Base-by-base conservation (phyloP, 1,139 yeast species). In the Geotrichum restrictum region DNA sequence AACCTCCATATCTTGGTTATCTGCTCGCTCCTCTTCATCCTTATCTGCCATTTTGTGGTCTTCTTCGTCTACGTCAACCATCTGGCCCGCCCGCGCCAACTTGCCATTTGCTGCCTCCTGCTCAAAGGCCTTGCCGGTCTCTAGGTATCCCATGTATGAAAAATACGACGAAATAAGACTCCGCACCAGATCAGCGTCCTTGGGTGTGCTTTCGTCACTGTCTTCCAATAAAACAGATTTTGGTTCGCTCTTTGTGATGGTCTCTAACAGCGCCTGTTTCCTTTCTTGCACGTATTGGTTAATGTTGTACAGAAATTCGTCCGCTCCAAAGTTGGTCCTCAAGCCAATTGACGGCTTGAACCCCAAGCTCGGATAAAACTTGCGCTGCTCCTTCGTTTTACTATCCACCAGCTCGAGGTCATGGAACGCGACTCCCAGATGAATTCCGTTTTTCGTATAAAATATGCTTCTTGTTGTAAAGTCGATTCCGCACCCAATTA, bases 401-500 rank as follows among this genome's bases (percentile, higher is more conserved):
- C 18, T 21, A 21, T 40, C 45, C n/a, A 22, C 14, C 16, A 27
- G 22, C 31, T 49, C 29, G 21, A 77, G 65, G 54, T 77, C 74
- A 8, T 67, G 64, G 57, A 80, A 80, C 1, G 83, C 83, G 37
- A 72, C 69, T 0, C 83, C 84, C 45, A 82, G 62, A 45, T 69
- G 69, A 5, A 86, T 77, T 2, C 97, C 97, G 68, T 91, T 89
- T 66, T 87, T 83, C 0, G 97, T 89, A 58, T 81, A 81, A 62
- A 89, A 91, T 2, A 88, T 75, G 0, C 81, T 72, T 44, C 79
- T 77, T 42, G 79, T 79, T 27, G 78, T 73, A 61, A 80, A 85
- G 69, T 89, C 85, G 27, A 88, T 75, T 1, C 97, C 96, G 67
- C 94, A 85, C 0, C 98, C 98, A 58, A 91, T 75, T 1, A 79